Percentiles rank a stretch among this genome's conserved stretches.
phyloP scores from a whole-genome alignment of 2,329 filamentous ascomycete species.

The Botryotinia globosa region DNA sequence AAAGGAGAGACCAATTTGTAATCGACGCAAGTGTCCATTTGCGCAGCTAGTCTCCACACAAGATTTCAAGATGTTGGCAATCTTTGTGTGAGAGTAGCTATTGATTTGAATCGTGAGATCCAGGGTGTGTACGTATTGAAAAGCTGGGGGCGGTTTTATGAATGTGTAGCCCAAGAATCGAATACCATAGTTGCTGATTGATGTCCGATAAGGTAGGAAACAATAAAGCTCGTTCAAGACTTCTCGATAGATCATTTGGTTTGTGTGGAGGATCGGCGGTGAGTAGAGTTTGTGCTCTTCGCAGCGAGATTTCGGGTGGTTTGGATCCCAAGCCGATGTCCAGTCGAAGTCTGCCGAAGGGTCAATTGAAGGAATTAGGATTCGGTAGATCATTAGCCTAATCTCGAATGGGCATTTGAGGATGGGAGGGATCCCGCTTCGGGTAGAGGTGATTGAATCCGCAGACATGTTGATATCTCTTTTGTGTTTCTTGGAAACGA shows the following conservation, averaged over 20 bases:
- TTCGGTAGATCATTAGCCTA: conserved; percentile 20
- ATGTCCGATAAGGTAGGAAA: conserved; percentile 18
- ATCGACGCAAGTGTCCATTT: conserved; percentile 17
- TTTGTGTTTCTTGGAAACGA: not conserved
- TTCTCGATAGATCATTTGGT: conserved; percentile 18
- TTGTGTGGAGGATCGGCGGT: conserved; percentile 19
- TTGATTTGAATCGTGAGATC: conserved; percentile 21
- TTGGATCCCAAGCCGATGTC: conserved; percentile 19
- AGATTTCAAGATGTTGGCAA: conserved; percentile 17
- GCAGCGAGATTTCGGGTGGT: conserved; percentile 11
- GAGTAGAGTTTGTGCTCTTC: conserved; percentile 19
- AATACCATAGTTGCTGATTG: conserved; percentile 18
- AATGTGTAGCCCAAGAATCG: conserved; percentile 21
- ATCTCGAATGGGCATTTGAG: conserved; percentile 19
- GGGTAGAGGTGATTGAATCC: not conserved
- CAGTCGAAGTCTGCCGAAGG: conserved; percentile 16
- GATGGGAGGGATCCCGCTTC: conserved; percentile 15
- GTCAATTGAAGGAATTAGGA: conserved; percentile 18
- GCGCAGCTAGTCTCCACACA: conserved; percentile 17
- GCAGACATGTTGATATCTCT: conserved; percentile 9
- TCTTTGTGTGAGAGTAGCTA: conserved; percentile 18
- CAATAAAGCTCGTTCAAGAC: conserved; percentile 20
- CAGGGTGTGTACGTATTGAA: conserved; percentile 18
- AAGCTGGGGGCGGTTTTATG: conserved; percentile 14
- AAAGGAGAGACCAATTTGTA: conserved; percentile 19